Conservation (phyloP, 1,284 basidiomycete species). For the Ustilago hordei region DNA sequence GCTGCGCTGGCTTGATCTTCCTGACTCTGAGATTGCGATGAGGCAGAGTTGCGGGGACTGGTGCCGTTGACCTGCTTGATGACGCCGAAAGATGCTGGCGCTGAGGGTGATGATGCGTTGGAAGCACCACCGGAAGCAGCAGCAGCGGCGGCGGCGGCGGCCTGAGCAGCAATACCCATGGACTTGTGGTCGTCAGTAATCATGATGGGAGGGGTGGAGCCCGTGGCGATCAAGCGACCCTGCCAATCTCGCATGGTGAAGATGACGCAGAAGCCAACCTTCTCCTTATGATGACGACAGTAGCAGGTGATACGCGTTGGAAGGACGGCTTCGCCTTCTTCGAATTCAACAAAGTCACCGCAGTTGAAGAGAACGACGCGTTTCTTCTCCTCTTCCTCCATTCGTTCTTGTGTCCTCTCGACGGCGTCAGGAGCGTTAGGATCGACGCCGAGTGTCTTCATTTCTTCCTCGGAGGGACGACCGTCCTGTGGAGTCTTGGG, state of each 20-base stretch:
- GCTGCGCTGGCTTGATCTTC: slow-evolving; percentile 18
- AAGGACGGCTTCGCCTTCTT: slow-evolving; percentile 84
- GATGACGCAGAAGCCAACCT: slow-evolving; percentile 91
- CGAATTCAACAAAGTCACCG: slow-evolving; percentile 88
- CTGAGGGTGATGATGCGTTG: slow-evolving; percentile 30
- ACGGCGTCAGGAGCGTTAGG: slow-evolving; percentile 56
- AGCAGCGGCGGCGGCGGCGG: slow-evolving; percentile 33
- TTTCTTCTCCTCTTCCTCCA: slow-evolving; percentile 67
- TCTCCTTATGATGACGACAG: slow-evolving; percentile 97
- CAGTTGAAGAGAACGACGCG: slow-evolving; percentile 81
- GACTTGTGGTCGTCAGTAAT: slow-evolving; percentile 94
- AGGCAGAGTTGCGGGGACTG: slow-evolving; percentile 28
- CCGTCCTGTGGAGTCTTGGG: slow-evolving; percentile 44
- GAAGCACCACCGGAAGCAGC: slow-evolving; percentile 36
- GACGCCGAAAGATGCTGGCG: slow-evolving; percentile 29
- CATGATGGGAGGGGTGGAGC: slow-evolving; percentile 88
- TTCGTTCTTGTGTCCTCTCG: slow-evolving; percentile 48
- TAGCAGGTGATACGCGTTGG: slow-evolving; percentile 98
- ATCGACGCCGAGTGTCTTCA: slow-evolving; percentile 62
- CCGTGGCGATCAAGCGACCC: slow-evolving; percentile 84
- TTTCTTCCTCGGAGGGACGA: slow-evolving; percentile 60
- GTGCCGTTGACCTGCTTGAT: slow-evolving; percentile 43
- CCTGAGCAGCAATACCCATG: slow-evolving; percentile 72
- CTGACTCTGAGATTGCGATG: slow-evolving; percentile 15
- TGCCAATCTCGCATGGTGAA: slow-evolving; percentile 86